Percentiles rank a stretch among this genome's conserved stretches.
phyloP scores from a whole-genome alignment of 2,329 filamentous ascomycete genomes.

The Helotiales sp. region DNA sequence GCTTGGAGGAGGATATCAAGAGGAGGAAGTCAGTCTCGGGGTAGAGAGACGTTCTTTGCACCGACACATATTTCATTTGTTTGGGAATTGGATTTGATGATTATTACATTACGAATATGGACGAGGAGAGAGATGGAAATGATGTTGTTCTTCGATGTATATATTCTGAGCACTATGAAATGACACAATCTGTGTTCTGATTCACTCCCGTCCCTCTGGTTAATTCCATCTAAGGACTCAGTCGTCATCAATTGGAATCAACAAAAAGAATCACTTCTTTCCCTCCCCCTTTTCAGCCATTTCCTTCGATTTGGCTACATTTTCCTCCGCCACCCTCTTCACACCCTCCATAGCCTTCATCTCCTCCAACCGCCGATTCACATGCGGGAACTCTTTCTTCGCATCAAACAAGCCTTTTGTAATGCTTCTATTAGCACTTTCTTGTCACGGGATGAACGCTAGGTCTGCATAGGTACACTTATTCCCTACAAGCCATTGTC shows the following conservation, averaged over 20 bases:
- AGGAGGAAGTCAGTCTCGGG: neutral
- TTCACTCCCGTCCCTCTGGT: neutral
- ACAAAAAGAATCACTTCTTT: too few species aligned
- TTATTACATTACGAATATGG: too few species aligned
- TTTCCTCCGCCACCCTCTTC: slow-evolving; percentile 5
- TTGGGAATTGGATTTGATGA: neutral
- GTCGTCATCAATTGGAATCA: too few species aligned
- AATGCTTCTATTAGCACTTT: neutral
- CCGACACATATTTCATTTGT: neutral
- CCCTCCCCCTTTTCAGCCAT: neutral
- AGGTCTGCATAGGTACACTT: slow-evolving; percentile 42
- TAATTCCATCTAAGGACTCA: too few species aligned
- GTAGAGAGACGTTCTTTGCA: neutral
- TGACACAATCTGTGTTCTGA: too few species aligned
- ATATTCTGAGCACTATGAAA: too few species aligned
- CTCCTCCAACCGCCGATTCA: neutral
- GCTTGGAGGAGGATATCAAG: neutral
- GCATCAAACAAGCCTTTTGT: neutral
- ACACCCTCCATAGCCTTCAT: neutral
- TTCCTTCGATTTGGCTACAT: neutral
- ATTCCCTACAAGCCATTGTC: slow-evolving; percentile 30
- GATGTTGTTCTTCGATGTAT: neutral
- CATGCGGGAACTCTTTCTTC: slow-evolving; percentile 3
- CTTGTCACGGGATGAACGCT: slow-evolving; percentile 37
- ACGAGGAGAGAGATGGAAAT: neutral